Evolutionary conservation across 805 yeast species (phyloP), one percentile per base, ranked within the genome.

Genomic region (Candida insectorum): DNA sequence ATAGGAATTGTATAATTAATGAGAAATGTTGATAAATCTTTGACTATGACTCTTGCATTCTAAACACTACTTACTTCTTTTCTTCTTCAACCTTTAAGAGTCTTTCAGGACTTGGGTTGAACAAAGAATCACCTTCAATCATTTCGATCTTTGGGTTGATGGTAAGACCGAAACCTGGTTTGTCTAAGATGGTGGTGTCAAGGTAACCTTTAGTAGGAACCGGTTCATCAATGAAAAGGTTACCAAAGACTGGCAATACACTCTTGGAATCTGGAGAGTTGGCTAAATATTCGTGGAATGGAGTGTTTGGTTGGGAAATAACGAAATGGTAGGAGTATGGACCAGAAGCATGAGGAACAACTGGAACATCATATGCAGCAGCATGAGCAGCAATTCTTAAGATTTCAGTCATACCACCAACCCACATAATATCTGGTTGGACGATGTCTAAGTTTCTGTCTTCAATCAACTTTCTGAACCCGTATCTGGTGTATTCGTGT

Each of bases 401-500:
- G 21, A 69, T 51, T 52, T 71, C 76, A 13, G 75, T 69, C 60
- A 70, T 47, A 28, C 75, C 75, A 32, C 75, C 75, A 39, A 69
- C 71, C 75, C 75, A 71, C 75, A 71, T 71, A 32, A 70, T 67
- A 46, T 71, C 77, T 15, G 75, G 75, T 47, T 71, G 76, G 37
- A 71, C 48, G 39, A 71, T 69, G 43, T 67, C 74, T 31, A 71
- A 39, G 45, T 69, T 67, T 40, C 76, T 53, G 26, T 69, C 73
- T 47, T 70, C 75, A 40, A 71, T 70, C 33, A 70, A 58, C 51
- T 71, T 68, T 46, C 75, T 58, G 57, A 71, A 71, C 4, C 75
- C 75, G 43, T 70, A 70, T 44, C 63, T 61, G 36, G 75, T 64
- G 54, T 70, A 71, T 45, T 71, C 76, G 46, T 71, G 76, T 51